Evolutionary conservation across 257 asterid species (phyloP), one percentile per base, ranked within the genome.

Genomic region (Nicotiana paniculata): DNA sequence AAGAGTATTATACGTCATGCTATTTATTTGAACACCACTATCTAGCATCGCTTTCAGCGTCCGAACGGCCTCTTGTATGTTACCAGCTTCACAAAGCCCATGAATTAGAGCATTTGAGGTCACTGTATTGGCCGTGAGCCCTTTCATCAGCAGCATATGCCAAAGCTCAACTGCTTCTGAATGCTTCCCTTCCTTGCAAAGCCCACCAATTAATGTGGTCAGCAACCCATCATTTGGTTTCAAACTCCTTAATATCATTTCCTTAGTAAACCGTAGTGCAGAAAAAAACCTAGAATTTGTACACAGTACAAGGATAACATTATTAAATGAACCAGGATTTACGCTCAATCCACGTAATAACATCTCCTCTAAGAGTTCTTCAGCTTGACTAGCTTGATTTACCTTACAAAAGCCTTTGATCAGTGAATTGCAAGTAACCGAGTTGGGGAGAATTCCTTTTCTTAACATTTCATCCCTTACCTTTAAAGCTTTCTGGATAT

Each of bases 91-190:
- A 84, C 96, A 93, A 55, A 93, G 89, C 55, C 97, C 95, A 24
- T 88, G 88, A 88, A 95, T 85, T 83, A 95, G 97, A 81, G 98
- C 93, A 81, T 93, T 95, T 81, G 91, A 91, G 84, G 98, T 90
- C 68, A 90, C 83, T 39, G 90, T 90, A 88, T 90, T 95, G 70
- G 88, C 86, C 15, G 84, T 85, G 83, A 91, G 68, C 63, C 97
- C 97, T 68, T 84, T 91, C 79, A 82, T 85, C 80, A 84, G 86
- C 77, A 95, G 91, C 85, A 77, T 58, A 85, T 81, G 64, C 88
- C 90, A 92, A 51, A 95, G 89, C 59, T 90, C 88, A 59, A 95
- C 59, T 67, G 97, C 99, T 77, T 91, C 91, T 68, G 90, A 90
- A 85, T 90, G 94, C 81, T 89, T 95, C 48, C 84, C 83, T 43